Percentiles rank a stretch among this genome's conserved stretches.
Evolutionary conservation across 192 early-diverging fungal genomes (phyloP).

Genomic region (Glomus cerebriforme): DNA sequence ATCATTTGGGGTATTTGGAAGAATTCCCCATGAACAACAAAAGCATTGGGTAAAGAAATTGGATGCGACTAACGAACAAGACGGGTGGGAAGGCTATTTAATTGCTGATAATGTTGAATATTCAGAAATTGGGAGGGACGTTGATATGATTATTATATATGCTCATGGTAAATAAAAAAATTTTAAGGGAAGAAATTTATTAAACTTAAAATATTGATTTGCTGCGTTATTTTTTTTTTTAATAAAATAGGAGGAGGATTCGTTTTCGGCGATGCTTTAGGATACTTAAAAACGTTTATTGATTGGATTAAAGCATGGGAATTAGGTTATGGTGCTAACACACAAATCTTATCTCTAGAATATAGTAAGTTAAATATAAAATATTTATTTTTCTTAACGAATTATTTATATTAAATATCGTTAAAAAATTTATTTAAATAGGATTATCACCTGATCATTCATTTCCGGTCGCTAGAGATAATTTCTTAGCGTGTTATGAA

Average conservation of each 20-base stretch:
- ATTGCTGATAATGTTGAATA: slow-evolving; percentile 4
- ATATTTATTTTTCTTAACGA: neutral
- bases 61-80: neutral
- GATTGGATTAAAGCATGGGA: slow-evolving; percentile 26
- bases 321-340: neutral
- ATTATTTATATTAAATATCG: neutral
- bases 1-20: neutral
- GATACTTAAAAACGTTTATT: neutral
- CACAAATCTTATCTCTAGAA: slow-evolving; percentile 21
- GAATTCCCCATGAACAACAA: neutral
- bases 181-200: neutral
- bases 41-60: slow-evolving; percentile 11
- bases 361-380: slow-evolving; percentile 17
- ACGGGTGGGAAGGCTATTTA: slow-evolving; percentile 10
- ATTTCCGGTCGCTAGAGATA: slow-evolving; percentile 7
- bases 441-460: slow-evolving; percentile 15
- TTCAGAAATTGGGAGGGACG: slow-evolving; percentile 17
- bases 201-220: neutral
- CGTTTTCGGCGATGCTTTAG: neutral
- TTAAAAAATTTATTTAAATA: neutral
- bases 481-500: slow-evolving; percentile 7
- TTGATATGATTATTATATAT: slow-evolving; percentile 24
- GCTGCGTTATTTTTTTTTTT: neutral
- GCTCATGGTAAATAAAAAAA: slow-evolving; percentile 24
- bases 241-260: slow-evolving; percentile 14